Base-by-base conservation (phyloP, 2,329 filamentous ascomycete species). In the Fusarium fujikuroi region DNA sequence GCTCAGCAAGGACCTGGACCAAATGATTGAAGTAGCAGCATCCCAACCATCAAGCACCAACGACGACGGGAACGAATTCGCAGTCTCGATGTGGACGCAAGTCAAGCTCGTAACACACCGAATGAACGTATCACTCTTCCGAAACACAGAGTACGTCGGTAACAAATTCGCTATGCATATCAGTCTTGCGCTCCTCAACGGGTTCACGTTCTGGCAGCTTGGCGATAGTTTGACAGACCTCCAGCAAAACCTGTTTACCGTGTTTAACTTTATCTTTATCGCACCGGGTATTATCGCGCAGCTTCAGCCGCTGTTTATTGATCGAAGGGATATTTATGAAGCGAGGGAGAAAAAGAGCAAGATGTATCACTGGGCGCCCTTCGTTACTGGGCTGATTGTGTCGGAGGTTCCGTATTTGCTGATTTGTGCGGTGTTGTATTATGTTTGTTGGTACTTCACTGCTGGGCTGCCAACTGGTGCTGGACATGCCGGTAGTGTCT, bases 61-160 rank as follows among this genome's bases (percentile, higher is more conserved):
- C 70, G 82, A 85, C 46, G 84, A 86, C 61, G 92, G 89, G 70
- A 86, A 90, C 60, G 92, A 94, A 80, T 95, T 94, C 70, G 93
- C 93, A 0, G 90, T 90, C 11, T 86, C 92, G 0, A 88, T 95
- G 73, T 83, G 78, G 73, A 81, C 87, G 30, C 93, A 95, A 78
- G 81, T 91, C 44, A 88, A 85, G 72, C 85, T 92, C 61, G 92
- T 93, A 43, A 87, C 89, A 15, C 80, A 87, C 9, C 92, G 93
- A 32, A 88, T 86, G 81, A 90, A 89, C 74, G 77, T 88, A 0
- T 85, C 90, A 0, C 84, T 93, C 12, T 94, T 85, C 83, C 87
- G 92, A 57, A 93, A 93, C 79, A 87, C 85, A 2, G 89, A 92
- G 59, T 93, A 93, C 73, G 80, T 91, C 65, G 88, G 89, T 78